Evolutionary conservation across 2,329 filamentous ascomycete species (phyloP), one percentile per base, ranked within the genome.

Genomic region (Neonectria coccinea): DNA sequence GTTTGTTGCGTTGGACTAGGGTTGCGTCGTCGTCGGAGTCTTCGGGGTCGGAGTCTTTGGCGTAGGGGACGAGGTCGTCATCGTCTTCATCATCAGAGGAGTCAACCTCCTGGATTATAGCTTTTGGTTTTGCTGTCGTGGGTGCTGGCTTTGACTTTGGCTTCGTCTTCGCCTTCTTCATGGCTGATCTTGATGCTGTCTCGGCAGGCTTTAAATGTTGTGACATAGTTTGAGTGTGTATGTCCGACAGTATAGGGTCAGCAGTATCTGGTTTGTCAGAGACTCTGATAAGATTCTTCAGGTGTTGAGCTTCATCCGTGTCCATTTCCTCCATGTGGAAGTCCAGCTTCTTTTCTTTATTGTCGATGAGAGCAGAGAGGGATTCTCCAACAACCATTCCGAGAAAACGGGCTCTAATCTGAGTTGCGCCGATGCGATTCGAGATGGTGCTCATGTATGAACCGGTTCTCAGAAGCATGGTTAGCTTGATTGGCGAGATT

Each of bases 11-110:
- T 62, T 92, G 90, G 52, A 98, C 86, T 18, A 97, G 82, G 0
- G 94, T 97, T 5, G 96, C 91, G 72, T 99, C 97, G 41, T 97
- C 94, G 62, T 97, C 94, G 0, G 93, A 95, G 75, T 99, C 96
- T 75, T 97, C 93, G 0, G 89, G 86, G 70, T 99, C 96, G 2
- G 92, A 94, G 73, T 93, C 92, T 76, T 97, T 97, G 14, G 88
- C 87, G 71, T 97, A 97, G 1, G 92, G 87, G 2, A 88, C 82
- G 1, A 98, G 82, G 64, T 92, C 91, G 16, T 90, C 88, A 33
- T 89, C 86, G 50, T 90, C 88, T 9, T 84, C 84, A 1, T 88
- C 86, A 1, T 87, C 85, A 2, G 86, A 85, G 10, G 86, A 85
- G 25, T 85, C 82, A 10, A 94, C 76, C 73, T 93, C 91, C 77